Base-by-base conservation (phyloP, 176 grass and related monocot species). In the Echinochloa phyllopogon region DNA sequence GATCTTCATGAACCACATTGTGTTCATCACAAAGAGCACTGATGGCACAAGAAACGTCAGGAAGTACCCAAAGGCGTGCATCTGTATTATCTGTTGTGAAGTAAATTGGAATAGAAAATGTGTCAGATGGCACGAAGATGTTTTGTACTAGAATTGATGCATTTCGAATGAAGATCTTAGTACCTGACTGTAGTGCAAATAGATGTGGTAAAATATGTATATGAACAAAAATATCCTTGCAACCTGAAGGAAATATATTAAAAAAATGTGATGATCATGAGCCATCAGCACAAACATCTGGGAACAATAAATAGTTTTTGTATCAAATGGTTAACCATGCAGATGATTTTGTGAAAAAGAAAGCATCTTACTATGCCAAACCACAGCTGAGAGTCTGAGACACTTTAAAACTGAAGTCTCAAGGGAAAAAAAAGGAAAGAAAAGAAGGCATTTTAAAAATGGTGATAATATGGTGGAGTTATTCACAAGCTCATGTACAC, bases 161-260 rank as follows among this genome's bases (percentile, higher is more conserved):
- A 56, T 76, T 75, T 43, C 44, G 3, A 77, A 78, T 55, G 69
- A 72, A 58, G 48, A 59, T 84, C 24, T 72, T 13, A 69, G 55
- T 89, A 99, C 96, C 96, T 99, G 96, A 79, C 91, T 75, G 64
- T 92, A 95, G 83, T 96, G 92, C 45, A 92, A 62, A 78, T 96
- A 92, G 80, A 92, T 92, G 86, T 96, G 90, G 58, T 93, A 96
- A 86, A 99, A 99, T 65, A 96, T 55, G 9, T 99, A 96, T 17
- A 99, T 79, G 74, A 99, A 99, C 78, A 99, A 86, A 69, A 96
- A 69, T 96, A 99, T 94, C 89, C 96, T 94, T 82, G 90, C 91
- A 49, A 89, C 94, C 96, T 99, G 79, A 87, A 90, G 57, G 39
- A 85, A 53, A 81, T 40, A 59, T 40, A 59, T 83, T 66, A 65